These are phyloP conservation scores for Solanum ossicruentum DNA, from an alignment of 257 asterid species.

Conservation along the genomic window DNA sequence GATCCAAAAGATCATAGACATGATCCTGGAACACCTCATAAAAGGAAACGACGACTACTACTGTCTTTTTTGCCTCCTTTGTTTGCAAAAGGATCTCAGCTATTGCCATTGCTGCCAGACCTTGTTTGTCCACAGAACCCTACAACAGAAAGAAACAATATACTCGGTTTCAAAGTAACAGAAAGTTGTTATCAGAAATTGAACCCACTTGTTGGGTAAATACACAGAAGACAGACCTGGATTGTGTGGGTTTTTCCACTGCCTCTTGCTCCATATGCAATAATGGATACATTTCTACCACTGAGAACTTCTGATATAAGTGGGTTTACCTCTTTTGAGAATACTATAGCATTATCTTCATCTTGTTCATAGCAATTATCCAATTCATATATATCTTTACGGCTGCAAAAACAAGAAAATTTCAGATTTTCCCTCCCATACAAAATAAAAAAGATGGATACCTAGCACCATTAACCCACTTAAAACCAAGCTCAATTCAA, in stretches of 20 bases:
- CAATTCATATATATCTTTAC: constrained; percentile 41
- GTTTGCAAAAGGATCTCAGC: constrained; percentile 49
- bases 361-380: constrained; percentile 53
- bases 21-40: constrained; percentile 59
- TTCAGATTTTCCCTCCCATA: background rate
- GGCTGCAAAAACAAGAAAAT: constrained; percentile 16
- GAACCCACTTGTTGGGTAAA: background rate
- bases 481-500: background rate
- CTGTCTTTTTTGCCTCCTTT: constrained; percentile 25
- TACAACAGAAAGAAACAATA: constrained; percentile 6
- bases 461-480: background rate
- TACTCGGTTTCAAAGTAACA: background rate
- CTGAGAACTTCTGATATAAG: constrained; percentile 29
- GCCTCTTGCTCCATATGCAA: constrained; percentile 83
- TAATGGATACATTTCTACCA: constrained; percentile 51
- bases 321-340: constrained; percentile 57
- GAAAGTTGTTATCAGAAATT: background rate
- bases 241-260: constrained; percentile 70
- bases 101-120: constrained; percentile 57
- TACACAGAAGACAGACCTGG: constrained; percentile 29
- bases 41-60: constrained; percentile 43
- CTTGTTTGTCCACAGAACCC: constrained; percentile 62
- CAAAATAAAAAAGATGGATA: background rate
- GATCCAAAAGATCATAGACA: constrained; percentile 55
- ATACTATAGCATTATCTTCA: constrained; percentile 30